Base-by-base conservation (phyloP, 2,329 filamentous ascomycete genomes). In the Stagonosporopsis chrysanthemi region DNA sequence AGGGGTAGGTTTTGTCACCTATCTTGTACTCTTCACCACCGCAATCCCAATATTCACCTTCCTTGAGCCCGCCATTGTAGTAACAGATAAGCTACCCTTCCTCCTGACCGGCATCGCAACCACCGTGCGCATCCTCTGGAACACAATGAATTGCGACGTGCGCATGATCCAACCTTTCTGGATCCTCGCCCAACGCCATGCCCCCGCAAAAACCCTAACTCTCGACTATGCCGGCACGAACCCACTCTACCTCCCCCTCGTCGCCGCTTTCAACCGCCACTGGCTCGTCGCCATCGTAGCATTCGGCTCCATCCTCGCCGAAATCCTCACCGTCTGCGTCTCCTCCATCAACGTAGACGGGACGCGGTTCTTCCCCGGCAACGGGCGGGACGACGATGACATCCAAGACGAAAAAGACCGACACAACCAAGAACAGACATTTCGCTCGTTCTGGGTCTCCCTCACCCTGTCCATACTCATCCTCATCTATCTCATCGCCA, bases 161-260 rank as follows among this genome's bases (percentile, higher is more conserved):
- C 86, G 89, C 39, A 88, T 91, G 82, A 85, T 91, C 74, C 88
- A 91, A 72, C 89, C 89, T 2, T 92, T 89, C 69, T 90, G 88
- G 70, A 84, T 90, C 57, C 83, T 92, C 2, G 88, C 85, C 14
- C 80, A 81, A 49, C 83, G 89, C 3, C 84, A 89, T 62, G 88
- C 89, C 3, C 84, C 86, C 0, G 80, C 88, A 6, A 84, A 82
- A 62, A 88, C 86, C 2, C 81, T 92, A 6, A 88, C 86, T 0
- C 82, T 91, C 9, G 89, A 92, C 74, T 91, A 92, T 73, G 89
- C 88, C 0, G 87, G 87, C 26, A 84, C 90, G 65, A 87, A 89
- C 5, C 90, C 90, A 50, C 85, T 85, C 3, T 87, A 83, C 73
- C 82, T 90, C 22, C 85, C 88, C 0, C 65, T 89, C 42, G 81